Conservation (phyloP, 768 basidiomycete species). For the Solioccasus polychromus region DNA sequence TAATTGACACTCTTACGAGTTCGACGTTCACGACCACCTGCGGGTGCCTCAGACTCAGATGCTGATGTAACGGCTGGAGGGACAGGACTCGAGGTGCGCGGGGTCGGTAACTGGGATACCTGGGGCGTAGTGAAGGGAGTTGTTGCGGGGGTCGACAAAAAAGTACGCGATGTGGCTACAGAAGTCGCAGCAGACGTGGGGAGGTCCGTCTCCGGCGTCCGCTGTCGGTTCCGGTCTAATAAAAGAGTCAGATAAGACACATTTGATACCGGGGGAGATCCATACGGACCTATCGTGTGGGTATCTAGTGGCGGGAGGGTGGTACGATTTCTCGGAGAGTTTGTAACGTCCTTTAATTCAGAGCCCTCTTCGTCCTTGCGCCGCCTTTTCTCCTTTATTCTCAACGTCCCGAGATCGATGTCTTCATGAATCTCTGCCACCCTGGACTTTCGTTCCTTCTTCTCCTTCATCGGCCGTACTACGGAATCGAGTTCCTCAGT, state of each 20-base stretch:
- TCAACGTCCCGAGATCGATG: slow-evolving; percentile 20
- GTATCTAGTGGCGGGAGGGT: slow-evolving; percentile 37
- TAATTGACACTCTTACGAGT: slow-evolving; percentile 82
- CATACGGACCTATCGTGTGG: slow-evolving; percentile 33
- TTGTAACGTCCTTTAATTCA: slow-evolving; percentile 62
- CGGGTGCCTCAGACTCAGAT: slow-evolving; percentile 31
- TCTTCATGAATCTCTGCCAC: slow-evolving; percentile 22
- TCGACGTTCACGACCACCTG: slow-evolving; percentile 47
- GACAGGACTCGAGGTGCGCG: slow-evolving; percentile 47
- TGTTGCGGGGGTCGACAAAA: slow-evolving; percentile 41
- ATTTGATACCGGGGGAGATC: slow-evolving; percentile 1
- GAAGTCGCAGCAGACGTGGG: slow-evolving; percentile 37
- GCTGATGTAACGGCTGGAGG: slow-evolving; percentile 35
- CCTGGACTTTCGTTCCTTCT: slow-evolving; percentile 31
- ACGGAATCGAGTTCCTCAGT: slow-evolving; percentile 18
- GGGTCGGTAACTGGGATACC: slow-evolving; percentile 44
- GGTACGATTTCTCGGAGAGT: slow-evolving; percentile 43
- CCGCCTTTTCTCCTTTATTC: slow-evolving; percentile 40
- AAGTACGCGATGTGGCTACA: slow-evolving; percentile 36
- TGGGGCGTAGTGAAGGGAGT: slow-evolving; percentile 37
- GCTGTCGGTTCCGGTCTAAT: slow-evolving; percentile 37
- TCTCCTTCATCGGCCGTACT: slow-evolving; percentile 42
- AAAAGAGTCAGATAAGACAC: slow-evolving; percentile 14
- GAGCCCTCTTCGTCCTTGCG: slow-evolving; percentile 36
- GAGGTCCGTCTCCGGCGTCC: slow-evolving; percentile 35